phyloP scores from a whole-genome alignment of 176 grass and related monocot genomes.

The Panicum miliaceum region DNA sequence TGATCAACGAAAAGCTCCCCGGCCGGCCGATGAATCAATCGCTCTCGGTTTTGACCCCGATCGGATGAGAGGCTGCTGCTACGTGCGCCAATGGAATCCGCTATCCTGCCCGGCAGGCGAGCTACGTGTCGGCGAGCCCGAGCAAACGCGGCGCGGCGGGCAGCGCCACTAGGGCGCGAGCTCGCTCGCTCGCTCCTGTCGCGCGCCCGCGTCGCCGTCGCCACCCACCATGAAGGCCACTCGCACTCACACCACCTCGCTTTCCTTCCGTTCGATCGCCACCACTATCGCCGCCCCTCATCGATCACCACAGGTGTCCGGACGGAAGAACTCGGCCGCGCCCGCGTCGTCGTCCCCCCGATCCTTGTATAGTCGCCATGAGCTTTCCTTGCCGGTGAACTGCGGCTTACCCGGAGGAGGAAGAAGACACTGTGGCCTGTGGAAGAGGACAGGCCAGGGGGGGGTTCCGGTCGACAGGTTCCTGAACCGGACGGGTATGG shows the following conservation, averaged over 20 bases:
- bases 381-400: no score
- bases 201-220: neutral
- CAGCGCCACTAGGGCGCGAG: conserved; percentile 1
- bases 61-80: neutral
- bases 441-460: no score
- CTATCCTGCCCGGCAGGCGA: neutral
- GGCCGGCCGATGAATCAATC: no score
- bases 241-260: neutral
- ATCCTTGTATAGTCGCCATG: neutral
- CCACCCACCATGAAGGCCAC: neutral
- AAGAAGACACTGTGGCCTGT: no score
- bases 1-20: conserved; percentile 23
- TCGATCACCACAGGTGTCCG: conserved; percentile 21
- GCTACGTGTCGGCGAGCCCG: conserved; percentile 42
- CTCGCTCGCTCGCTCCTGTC: no score
- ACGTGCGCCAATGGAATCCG: conserved; percentile 15
- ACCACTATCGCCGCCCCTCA: neutral
- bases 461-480: no score
- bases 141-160: conserved; percentile 12
- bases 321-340: neutral
- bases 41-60: neutral
- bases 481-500: neutral
- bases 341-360: neutral
- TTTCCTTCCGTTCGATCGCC: neutral
- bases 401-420: no score